Evolutionary conservation across 768 basidiomycete genomes (phyloP).

Genomic region (Boletus patriciae): DNA sequence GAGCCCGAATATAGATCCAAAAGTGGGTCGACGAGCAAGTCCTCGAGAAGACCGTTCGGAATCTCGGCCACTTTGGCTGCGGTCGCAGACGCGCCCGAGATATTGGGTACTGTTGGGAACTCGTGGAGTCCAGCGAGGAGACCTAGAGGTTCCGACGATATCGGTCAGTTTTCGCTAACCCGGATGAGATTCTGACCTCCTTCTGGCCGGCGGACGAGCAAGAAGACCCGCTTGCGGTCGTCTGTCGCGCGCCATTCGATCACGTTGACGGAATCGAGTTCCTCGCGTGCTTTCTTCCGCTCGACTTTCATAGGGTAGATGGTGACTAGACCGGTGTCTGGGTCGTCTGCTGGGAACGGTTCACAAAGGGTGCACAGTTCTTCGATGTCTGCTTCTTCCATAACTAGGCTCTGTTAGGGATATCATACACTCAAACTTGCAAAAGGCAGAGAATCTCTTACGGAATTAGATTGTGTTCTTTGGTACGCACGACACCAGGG

Average conservation of each 20-base stretch:
- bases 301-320: constrained; percentile 86
- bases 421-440: neutral
- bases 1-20: constrained; percentile 6
- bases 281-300: constrained; percentile 81
- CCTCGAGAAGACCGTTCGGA: constrained; percentile 39
- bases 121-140: constrained; percentile 89
- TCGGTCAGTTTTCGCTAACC: constrained; percentile 1
- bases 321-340: constrained; percentile 45
- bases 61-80: constrained; percentile 34
- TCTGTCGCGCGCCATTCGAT: constrained; percentile 65
- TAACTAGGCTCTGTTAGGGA: neutral
- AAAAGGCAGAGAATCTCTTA: neutral
- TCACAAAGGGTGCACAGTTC: constrained; percentile 72
- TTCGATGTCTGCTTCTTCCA: constrained; percentile 61
- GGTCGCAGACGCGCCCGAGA: constrained; percentile 43
- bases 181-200: constrained; percentile 52
- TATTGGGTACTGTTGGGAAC: constrained; percentile 68
- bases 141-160: constrained; percentile 45
- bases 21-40: constrained; percentile 39
- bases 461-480: constrained; percentile 12
- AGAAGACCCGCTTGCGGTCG: constrained; percentile 54
- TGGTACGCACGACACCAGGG: constrained; percentile 67
- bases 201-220: constrained; percentile 81
- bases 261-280: constrained; percentile 83
- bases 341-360: constrained; percentile 42